phyloP scores from a whole-genome alignment of 1,139 yeast species.

The Pichia inconspicua region DNA sequence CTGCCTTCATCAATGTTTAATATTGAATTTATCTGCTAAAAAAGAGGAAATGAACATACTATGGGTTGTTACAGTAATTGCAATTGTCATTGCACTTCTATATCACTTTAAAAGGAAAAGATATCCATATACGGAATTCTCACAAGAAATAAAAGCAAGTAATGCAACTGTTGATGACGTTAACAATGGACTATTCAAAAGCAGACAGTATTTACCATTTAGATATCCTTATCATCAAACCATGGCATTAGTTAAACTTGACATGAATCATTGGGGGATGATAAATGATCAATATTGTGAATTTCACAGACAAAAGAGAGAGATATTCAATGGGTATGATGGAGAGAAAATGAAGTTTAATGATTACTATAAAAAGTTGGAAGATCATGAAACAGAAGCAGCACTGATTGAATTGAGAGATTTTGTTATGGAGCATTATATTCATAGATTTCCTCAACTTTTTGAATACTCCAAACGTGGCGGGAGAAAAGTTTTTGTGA shows the following conservation, averaged over 20 bases:
- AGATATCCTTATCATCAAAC: conserved; percentile 53
- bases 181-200: conserved; percentile 32
- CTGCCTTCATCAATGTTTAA: too few relatives aligned
- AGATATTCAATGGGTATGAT: conserved; percentile 38
- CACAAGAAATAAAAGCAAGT: conserved; percentile 38
- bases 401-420: conserved; percentile 42
- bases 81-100: neutral
- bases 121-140: conserved; percentile 15
- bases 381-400: conserved; percentile 36
- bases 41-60: neutral
- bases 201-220: conserved; percentile 50
- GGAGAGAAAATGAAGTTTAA: conserved; percentile 25
- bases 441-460: conserved; percentile 39
- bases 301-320: conserved; percentile 37
- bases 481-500: conserved; percentile 24
- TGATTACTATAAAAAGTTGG: conserved; percentile 33
- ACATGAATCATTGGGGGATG: conserved; percentile 48
- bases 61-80: neutral
- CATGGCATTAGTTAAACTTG: conserved; percentile 45
- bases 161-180: conserved; percentile 43
- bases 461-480: conserved; percentile 33
- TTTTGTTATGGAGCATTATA: conserved; percentile 36
- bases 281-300: conserved; percentile 43
- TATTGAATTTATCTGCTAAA: too few relatives aligned
- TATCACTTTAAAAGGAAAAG: neutral